Conservation (phyloP, 2,329 filamentous ascomycete species). For the Sporothrix schenckii region DNA sequence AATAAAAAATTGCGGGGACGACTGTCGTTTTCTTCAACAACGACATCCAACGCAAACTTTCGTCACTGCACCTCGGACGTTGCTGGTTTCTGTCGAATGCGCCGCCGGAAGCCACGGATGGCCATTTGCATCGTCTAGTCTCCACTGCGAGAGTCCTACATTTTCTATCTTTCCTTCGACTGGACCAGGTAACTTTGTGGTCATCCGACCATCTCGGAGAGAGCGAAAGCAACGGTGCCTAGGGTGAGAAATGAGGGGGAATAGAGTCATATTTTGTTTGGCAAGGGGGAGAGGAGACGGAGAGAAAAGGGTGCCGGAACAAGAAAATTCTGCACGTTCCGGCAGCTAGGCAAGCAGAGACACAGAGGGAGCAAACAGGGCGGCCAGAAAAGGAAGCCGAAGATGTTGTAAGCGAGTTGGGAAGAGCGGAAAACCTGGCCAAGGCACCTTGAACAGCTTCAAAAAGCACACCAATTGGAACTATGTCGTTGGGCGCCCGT, state of each 20-base stretch:
- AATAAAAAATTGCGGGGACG: background rate
- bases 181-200: background rate
- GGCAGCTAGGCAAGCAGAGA: background rate
- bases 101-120: background rate
- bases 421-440: background rate
- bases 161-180: background rate
- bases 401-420: slow-evolving; percentile 15
- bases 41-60: background rate
- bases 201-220: slow-evolving; percentile 17
- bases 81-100: background rate
- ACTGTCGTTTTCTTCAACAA: background rate
- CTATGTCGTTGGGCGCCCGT: background rate
- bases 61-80: background rate
- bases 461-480: background rate
- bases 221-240: slow-evolving; percentile 21
- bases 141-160: slow-evolving; percentile 1
- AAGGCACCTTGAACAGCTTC: background rate
- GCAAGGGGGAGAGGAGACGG: background rate
- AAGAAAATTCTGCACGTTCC: background rate
- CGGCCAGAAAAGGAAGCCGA: background rate
- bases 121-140: background rate
- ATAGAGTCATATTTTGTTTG: slow-evolving; percentile 10
- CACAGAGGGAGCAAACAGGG: background rate
- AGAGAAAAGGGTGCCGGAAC: background rate
- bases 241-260: background rate